Base-by-base conservation (phyloP, 1,284 basidiomycete species). In the Cryptococcus sp. region DNA sequence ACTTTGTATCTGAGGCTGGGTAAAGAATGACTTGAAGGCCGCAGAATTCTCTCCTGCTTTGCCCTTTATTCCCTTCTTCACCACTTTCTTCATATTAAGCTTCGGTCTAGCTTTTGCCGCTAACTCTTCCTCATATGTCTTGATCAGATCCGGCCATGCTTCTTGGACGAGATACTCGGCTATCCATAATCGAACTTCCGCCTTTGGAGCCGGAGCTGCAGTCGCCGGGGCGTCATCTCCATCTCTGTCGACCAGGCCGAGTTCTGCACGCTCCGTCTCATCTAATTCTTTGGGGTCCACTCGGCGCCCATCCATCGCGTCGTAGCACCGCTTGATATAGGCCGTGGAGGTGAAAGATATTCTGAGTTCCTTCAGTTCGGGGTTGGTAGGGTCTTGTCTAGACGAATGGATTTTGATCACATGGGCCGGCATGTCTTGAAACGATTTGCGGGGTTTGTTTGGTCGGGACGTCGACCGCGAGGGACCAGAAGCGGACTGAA, bases 271-370 rank as follows among this genome's bases (percentile, higher is more conserved):
- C 16, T 59, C 52, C 3, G 46, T 52, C 0, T 47, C 22, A 2
- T 62, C 40, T 2, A 69, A 54, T 10, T 60, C 49, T 7, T 55
- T 56, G 0, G 64, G 67, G 46, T 69, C 64, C 0, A 53, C 28
- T 3, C 67, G 50, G 7, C 43, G 68, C 61, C 70, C 77, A 1
- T 51, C 31, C 72, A 76, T 76, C 0, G 61, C 62, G 4, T 25
- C 48, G 1, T 60, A 64, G 44, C 64, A 65, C 2, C 67, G 56
- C 2, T 53, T 36, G 7, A 57, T 54, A 53, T 65, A 70, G 0
- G 40, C 19, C 10, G 52, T 48, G 10, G 59, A 59, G 5, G 57
- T 42, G 50, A 64, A 74, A 2, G 62, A 59, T 9, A 76, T 46
- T 0, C 73, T 63, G 34, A 68, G 69, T 48, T 75, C 73, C 0